Percentiles rank a stretch among this genome's conserved stretches.
phyloP scores from a whole-genome alignment of 345 rosid species.

The Conringia planisiliqua region DNA sequence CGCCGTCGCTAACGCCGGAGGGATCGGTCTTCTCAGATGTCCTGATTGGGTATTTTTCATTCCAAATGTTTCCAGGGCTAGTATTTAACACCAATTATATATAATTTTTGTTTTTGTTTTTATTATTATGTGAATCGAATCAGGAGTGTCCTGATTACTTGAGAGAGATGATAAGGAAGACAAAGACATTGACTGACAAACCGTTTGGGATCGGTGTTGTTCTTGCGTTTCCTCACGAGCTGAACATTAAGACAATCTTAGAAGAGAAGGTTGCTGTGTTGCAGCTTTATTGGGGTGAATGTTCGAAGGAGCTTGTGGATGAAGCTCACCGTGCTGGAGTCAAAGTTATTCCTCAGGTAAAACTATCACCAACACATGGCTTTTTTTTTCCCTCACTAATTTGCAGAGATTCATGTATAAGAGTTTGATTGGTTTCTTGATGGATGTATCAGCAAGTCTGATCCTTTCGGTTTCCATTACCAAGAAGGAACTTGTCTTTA shows the following conservation, averaged over 20 bases:
- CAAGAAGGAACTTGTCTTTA: not conserved
- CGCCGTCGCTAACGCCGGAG: constrained; percentile 88
- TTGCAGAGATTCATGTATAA: not conserved
- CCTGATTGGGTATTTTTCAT: constrained; percentile 65
- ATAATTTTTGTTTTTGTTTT: not conserved
- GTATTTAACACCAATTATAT: not conserved
- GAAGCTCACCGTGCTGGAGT: constrained; percentile 63
- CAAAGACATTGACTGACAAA: constrained; percentile 60
- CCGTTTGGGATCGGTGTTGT: constrained; percentile 79
- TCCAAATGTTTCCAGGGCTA: not conserved
- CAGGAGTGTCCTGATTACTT: constrained; percentile 74
- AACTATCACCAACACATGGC: constrained; percentile 7
- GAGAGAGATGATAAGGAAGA: constrained; percentile 62
- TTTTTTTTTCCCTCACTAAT: too few relatives aligned
- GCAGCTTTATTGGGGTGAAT: constrained; percentile 84
- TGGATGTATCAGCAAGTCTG: not conserved
- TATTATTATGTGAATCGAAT: not conserved
- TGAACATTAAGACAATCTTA: constrained; percentile 59
- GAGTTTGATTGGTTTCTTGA: constrained; percentile 2
- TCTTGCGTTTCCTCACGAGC: constrained; percentile 75
- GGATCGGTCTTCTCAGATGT: constrained; percentile 74
- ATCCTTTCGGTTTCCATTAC: not conserved
- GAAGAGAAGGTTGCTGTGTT: constrained; percentile 74
- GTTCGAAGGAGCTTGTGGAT: constrained; percentile 57
- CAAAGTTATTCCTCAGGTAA: constrained; percentile 80